phyloP scores from a whole-genome alignment of 192 early-diverging fungal genomes.

The Fimicolochytrium jonesii region DNA sequence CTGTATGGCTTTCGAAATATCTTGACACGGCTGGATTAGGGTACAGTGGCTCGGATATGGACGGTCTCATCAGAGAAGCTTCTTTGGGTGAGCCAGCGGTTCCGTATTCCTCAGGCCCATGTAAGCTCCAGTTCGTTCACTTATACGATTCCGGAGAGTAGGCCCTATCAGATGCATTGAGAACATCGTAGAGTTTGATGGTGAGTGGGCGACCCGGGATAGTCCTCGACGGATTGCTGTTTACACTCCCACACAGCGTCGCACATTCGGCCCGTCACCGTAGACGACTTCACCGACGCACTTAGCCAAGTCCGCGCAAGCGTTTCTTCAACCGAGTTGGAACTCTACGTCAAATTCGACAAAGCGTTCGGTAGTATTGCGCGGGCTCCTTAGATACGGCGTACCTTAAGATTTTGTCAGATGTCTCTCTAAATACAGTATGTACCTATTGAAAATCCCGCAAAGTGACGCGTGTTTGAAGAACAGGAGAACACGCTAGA shows the following conservation, averaged over 20 bases:
- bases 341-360: conserved; percentile 72
- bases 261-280: conserved; percentile 71
- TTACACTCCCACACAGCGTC: conserved; percentile 25
- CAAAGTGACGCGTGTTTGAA: too few relatives aligned
- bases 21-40: too few relatives aligned
- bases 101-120: too few relatives aligned
- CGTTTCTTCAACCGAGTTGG: conserved; percentile 77
- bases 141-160: too few relatives aligned
- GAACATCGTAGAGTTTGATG: conserved; percentile 47
- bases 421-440: too few relatives aligned
- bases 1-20: too few relatives aligned
- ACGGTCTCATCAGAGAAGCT: conserved; percentile 71
- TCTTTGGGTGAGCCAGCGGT: conserved; percentile 41
- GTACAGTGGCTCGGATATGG: conserved; percentile 88
- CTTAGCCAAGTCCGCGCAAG: conserved; percentile 79
- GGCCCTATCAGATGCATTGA: conserved; percentile 73
- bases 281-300: conserved; percentile 73
- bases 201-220: background rate
- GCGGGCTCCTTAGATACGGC: background rate
- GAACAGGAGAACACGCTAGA: too few relatives aligned
- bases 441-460: too few relatives aligned
- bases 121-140: too few relatives aligned
- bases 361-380: conserved; percentile 40
- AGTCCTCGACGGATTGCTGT: background rate
- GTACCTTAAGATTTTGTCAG: too few relatives aligned